phyloP scores from a whole-genome alignment of 2,329 filamentous ascomycete genomes.

The Aspergillus luchuensis region DNA sequence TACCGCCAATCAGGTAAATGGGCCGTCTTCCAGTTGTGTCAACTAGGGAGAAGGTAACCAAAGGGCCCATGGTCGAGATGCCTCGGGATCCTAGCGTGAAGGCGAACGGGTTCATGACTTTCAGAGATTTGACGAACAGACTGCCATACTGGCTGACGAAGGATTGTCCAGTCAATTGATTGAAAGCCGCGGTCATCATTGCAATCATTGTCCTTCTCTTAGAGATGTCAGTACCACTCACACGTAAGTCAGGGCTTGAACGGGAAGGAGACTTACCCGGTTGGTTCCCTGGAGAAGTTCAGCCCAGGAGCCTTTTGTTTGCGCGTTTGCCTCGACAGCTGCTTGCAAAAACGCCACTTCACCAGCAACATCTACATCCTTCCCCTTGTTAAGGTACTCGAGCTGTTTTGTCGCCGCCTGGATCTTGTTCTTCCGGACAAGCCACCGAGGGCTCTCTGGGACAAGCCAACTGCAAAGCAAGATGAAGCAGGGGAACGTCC shows the following conservation, averaged over 20 bases:
- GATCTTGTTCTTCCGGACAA: neutral
- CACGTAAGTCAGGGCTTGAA: neutral
- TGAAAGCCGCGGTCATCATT: neutral
- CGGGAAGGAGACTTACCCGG: neutral
- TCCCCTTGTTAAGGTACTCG: neutral
- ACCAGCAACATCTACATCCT: neutral
- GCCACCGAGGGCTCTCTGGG: constrained; percentile 5
- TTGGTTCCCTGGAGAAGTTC: constrained; percentile 4
- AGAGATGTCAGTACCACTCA: neutral
- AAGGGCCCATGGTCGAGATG: neutral
- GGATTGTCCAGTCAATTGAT: neutral
- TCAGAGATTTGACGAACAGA: neutral
- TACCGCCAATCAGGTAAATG: neutral
- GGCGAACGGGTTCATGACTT: neutral
- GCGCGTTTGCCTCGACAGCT: neutral
- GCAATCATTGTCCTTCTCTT: neutral
- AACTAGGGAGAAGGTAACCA: neutral
- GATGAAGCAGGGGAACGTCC: constrained; percentile 1
- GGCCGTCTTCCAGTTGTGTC: neutral
- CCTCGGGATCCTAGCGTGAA: neutral
- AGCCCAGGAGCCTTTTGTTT: neutral
- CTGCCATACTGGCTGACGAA: constrained; percentile 4
- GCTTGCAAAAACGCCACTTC: neutral
- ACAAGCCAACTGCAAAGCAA: constrained; percentile 1
- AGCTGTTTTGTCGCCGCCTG: neutral